phyloP scores from a whole-genome alignment of 208 protist genomes.

The Acanthamoeba culbertsoni region DNA sequence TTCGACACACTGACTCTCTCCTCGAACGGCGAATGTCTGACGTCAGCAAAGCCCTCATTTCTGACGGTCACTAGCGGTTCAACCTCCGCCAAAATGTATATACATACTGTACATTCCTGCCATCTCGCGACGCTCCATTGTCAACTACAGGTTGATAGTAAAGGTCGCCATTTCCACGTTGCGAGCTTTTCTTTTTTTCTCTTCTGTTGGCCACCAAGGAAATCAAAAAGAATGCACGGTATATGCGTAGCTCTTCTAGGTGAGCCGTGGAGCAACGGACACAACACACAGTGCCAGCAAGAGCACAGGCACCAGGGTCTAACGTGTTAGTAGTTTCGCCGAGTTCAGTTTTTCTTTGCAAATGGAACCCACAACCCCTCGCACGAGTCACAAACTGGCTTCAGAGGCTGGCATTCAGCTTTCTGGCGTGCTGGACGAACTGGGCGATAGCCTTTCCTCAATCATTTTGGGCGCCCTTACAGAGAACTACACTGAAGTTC shows the following conservation, averaged over 20 bases:
- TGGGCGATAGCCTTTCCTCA: slow-evolving; percentile 1
- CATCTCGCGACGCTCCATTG: not conserved
- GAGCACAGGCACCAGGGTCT: too few relatives aligned
- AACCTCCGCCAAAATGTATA: not conserved
- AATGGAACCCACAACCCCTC: not conserved
- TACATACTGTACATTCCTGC: not conserved
- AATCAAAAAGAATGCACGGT: too few relatives aligned
- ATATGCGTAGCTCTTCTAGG: too few relatives aligned
- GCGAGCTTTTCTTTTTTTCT: too few relatives aligned
- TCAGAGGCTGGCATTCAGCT: not conserved
- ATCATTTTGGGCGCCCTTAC: slow-evolving; percentile 1
- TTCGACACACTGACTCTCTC: not conserved
- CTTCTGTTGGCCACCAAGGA: too few relatives aligned
- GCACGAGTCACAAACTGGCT: not conserved
- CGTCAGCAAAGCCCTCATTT: not conserved
- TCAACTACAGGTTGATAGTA: too few relatives aligned
- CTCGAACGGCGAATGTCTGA: not conserved
- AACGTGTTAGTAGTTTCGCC: too few relatives aligned
- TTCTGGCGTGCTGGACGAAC: not conserved
- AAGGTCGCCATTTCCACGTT: not conserved
- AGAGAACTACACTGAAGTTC: not conserved
- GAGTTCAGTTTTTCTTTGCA: too few relatives aligned
- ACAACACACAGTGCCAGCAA: too few relatives aligned
- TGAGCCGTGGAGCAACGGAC: too few relatives aligned
- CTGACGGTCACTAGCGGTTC: not conserved